These are phyloP conservation scores for Leucocoprinus leucothites DNA, from an alignment of 768 basidiomycete species.

Conservation along the genomic window DNA sequence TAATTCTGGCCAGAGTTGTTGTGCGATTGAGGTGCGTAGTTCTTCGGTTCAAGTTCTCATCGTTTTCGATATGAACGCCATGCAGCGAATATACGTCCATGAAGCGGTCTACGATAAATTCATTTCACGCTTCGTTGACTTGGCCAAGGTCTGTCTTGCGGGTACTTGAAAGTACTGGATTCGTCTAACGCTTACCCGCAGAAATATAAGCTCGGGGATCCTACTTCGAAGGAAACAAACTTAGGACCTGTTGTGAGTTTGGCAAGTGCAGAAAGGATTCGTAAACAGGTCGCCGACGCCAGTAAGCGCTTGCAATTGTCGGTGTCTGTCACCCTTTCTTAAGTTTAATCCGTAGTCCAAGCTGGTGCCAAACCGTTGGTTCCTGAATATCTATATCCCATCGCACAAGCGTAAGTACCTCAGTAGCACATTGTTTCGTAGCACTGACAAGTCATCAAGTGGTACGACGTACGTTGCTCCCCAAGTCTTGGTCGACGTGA, in stretches of 20 bases:
- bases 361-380: conserved; percentile 81
- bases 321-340: background rate
- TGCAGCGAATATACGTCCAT: conserved; percentile 90
- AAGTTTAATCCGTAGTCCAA: conserved; percentile 40
- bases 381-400: conserved; percentile 60
- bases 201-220: conserved; percentile 87
- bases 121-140: conserved; percentile 65
- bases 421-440: background rate
- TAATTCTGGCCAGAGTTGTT: conserved; percentile 98
- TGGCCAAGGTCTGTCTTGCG: conserved; percentile 56
- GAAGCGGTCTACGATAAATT: conserved; percentile 79
- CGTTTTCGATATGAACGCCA: background rate
- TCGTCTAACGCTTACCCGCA: conserved; percentile 23
- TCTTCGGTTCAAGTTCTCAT: background rate
- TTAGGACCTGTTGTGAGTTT: conserved; percentile 93
- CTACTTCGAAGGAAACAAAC: conserved; percentile 66
- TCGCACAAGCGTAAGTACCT: conserved; percentile 60
- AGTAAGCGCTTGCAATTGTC: conserved; percentile 38
- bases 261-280: conserved; percentile 79
- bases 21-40: conserved; percentile 74
- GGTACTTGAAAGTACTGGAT: background rate
- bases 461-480: conserved; percentile 89
- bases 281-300: conserved; percentile 85
- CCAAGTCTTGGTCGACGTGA: conserved; percentile 84
- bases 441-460: conserved; percentile 30